Evolutionary conservation across 2,329 filamentous ascomycete species (phyloP).

Genomic region (Tolypocladium cylindrosporum): DNA sequence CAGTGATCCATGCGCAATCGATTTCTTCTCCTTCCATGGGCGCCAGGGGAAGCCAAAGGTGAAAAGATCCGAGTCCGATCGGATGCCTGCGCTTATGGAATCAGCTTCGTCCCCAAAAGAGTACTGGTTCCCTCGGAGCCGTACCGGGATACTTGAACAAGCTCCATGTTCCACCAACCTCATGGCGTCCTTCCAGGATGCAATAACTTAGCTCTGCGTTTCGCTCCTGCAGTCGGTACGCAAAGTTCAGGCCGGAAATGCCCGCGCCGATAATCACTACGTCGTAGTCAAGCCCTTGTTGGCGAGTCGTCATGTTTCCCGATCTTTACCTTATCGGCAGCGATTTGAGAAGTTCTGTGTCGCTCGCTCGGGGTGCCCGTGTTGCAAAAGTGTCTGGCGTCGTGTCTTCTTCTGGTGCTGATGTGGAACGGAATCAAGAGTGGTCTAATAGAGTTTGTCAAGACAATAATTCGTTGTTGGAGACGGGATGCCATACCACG

Average conservation of each 20-base stretch:
- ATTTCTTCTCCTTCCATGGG: slow-evolving; percentile 48
- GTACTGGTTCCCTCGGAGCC: no score
- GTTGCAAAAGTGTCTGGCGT: no score
- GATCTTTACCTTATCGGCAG: no score
- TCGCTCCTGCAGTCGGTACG: slow-evolving; percentile 49
- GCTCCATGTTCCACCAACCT: slow-evolving; percentile 64
- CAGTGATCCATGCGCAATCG: slow-evolving; percentile 36
- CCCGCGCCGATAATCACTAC: slow-evolving; percentile 59
- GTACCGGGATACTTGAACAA: slow-evolving; percentile 56
- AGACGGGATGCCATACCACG: no score
- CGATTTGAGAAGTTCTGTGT: no score
- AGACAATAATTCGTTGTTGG: no score
- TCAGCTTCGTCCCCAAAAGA: no score
- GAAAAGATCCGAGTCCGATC: slow-evolving; percentile 49
- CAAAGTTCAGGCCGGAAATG: slow-evolving; percentile 62
- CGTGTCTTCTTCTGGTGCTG: no score
- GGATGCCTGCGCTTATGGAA: slow-evolving; percentile 35
- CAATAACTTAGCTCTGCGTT: slow-evolving; percentile 46
- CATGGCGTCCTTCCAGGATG: slow-evolving; percentile 53
- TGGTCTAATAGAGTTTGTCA: no score
- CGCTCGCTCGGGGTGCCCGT: no score
- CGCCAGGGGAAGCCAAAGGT: slow-evolving; percentile 58
- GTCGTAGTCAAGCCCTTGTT: slow-evolving; percentile 22
- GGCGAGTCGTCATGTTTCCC: no score
- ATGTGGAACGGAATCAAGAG: no score